These are phyloP conservation scores for Eucalyptus regnans DNA, from an alignment of 345 rosid genomes.

Conservation along the genomic window DNA sequence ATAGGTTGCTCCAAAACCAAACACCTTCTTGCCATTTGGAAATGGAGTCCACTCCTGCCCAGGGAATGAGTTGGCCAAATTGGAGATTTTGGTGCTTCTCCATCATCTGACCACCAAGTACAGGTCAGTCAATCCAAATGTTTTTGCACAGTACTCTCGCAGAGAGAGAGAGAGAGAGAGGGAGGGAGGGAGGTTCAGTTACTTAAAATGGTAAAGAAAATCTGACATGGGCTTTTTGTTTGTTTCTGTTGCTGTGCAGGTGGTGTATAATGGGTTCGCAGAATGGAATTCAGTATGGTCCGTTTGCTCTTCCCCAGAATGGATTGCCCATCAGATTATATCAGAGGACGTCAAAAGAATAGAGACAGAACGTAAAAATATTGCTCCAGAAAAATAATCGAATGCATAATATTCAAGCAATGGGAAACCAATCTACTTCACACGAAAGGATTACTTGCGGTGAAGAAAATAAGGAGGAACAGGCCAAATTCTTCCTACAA, in stretches of 20 bases:
- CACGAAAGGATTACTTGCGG: neutral
- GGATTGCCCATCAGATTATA: conserved; percentile 28
- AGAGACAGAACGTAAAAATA: neutral
- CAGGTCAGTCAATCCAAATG: conserved; percentile 11
- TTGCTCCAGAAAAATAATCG: neutral
- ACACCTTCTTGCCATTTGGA: conserved; percentile 42
- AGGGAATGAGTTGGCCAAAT: conserved; percentile 42
- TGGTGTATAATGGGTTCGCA: conserved; percentile 22
- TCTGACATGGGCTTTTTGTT: neutral
- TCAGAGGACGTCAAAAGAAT: neutral
- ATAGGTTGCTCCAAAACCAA: conserved; percentile 25
- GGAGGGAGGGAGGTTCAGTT: neutral
- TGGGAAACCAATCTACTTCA: neutral
- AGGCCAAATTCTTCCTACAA: neutral
- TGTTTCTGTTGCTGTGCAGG: conserved; percentile 6
- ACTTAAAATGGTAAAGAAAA: neutral
- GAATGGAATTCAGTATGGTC: conserved; percentile 34
- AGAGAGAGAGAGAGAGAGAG: neutral
- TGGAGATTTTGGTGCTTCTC: conserved; percentile 29
- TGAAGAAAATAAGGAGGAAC: neutral
- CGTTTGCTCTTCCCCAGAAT: conserved; percentile 39
- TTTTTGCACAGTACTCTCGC: too few species aligned
- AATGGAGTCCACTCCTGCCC: conserved; percentile 40
- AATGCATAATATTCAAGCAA: neutral
- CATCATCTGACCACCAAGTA: conserved; percentile 36